Evolutionary conservation across 2,329 filamentous ascomycete genomes (phyloP), one percentile per base, ranked within the genome.

Genomic region (Tolypocladium sp.): DNA sequence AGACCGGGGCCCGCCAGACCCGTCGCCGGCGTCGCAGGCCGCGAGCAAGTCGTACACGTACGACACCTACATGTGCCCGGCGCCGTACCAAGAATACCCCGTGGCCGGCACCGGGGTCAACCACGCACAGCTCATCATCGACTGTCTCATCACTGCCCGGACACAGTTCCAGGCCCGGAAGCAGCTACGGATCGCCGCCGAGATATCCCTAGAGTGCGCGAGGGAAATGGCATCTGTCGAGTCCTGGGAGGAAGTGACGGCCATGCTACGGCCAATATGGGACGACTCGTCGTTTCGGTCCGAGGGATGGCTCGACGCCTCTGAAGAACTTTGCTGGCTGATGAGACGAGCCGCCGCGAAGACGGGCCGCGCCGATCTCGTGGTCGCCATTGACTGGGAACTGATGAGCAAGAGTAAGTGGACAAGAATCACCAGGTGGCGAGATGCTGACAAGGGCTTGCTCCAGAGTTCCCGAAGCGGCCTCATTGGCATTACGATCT

Each of bases 31-130:
- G 20, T 76, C 79, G 4, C 73, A 74, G 8, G 72, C 76, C 9
- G 75, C 78, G 12, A 77, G 75, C 64, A 82, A 80, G 57, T 76
- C 79, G 0, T 84, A 84, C 62, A 76, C 76, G 1, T 87, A 88
- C 62, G 86, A 89, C 67, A 84, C 82, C 1, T 89, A 88, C 69
- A 79, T 89, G 74, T 88, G 85, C 58, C 84, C 83, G 15, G 79
- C 84, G 44, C 85, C 86, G 1, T 76, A 85, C 61, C 77, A 85
- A 62, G 85, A 88, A 65, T 78, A 78, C 55, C 83, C 84, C 0
- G 63, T 85, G 17, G 69, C 73, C 25, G 77, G 79, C 4, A 63
- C 69, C 6, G 82, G 82, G 0, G 75, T 83, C 49, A 77, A 86
- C 61, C 84, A 88, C 67, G 73, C 78, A 2, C 74, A 78, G 60